phyloP scores from a whole-genome alignment of 73 alveolate species.

The Paramecium sexaurelia region DNA sequence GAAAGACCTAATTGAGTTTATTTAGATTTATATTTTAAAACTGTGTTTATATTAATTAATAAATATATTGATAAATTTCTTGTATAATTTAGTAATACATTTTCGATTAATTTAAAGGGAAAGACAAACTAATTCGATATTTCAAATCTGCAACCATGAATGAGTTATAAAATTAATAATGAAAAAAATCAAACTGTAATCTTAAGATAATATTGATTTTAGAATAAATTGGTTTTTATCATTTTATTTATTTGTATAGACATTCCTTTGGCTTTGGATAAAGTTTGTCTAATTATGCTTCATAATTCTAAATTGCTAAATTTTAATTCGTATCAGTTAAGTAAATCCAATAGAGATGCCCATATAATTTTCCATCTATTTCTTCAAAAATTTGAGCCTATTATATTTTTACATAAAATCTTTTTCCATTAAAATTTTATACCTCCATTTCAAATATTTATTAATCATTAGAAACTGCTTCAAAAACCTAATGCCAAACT shows the following conservation, averaged over 20 bases:
- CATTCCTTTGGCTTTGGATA: slow-evolving; percentile 27
- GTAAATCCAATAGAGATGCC: slow-evolving; percentile 11
- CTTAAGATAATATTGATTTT: neutral
- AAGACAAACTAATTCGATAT: neutral
- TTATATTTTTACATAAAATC: neutral
- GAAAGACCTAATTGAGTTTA: neutral
- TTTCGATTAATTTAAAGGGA: neutral
- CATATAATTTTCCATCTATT: neutral
- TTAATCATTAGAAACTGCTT: neutral
- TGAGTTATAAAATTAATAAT: neutral
- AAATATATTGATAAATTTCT: too few species aligned
- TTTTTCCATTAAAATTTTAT: slow-evolving; percentile 32
- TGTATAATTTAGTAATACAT: too few species aligned
- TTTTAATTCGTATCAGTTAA: neutral
- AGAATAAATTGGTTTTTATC: neutral
- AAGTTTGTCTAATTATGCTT: neutral
- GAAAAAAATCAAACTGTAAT: neutral
- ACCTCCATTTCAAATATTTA: neutral
- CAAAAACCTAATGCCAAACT: slow-evolving; percentile 24
- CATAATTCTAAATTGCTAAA: neutral
- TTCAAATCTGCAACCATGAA: neutral
- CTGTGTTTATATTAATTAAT: neutral
- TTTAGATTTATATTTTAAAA: neutral
- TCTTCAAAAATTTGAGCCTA: neutral
- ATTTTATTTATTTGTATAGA: neutral